A percentile compares a stretch with the other conserved stretches of the same genome.
These are phyloP conservation scores for Scheffersomyces stambukii DNA, from an alignment of 1,139 yeast genomes.

Conservation along the genomic window DNA sequence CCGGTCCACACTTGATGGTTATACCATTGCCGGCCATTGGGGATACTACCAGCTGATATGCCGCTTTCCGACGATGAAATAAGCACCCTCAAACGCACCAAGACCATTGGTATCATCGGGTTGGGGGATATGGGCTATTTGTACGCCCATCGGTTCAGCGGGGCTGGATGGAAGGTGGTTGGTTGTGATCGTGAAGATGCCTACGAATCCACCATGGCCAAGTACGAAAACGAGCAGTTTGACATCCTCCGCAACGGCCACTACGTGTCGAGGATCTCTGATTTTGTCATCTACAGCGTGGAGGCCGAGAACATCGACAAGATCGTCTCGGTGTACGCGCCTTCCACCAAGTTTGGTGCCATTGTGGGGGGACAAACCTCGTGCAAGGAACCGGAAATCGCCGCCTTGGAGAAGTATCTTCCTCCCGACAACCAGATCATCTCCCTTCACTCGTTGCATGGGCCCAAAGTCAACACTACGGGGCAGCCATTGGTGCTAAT, in stretches of 20 bases:
- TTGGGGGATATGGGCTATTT: slow-evolving; percentile 95
- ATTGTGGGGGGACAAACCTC: slow-evolving; percentile 98
- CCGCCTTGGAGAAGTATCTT: slow-evolving; percentile 71
- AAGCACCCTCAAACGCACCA: slow-evolving; percentile 18
- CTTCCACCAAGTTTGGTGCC: slow-evolving; percentile 81
- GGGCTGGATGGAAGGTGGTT: slow-evolving; percentile 86
- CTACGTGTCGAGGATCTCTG: slow-evolving; percentile 72
- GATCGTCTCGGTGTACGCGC: slow-evolving; percentile 75
- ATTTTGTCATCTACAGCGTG: slow-evolving; percentile 81
- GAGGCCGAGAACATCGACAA: slow-evolving; percentile 79
- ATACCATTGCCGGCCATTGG: not conserved
- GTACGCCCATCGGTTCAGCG: slow-evolving; percentile 73
- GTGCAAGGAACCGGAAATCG: slow-evolving; percentile 86
- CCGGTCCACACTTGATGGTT: no score
- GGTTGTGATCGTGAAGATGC: slow-evolving; percentile 84
- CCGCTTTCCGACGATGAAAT: slow-evolving; percentile 10
- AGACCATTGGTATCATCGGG: slow-evolving; percentile 84
- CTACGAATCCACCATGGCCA: slow-evolving; percentile 44
- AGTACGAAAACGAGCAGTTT: slow-evolving; percentile 43
- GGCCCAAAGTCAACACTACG: slow-evolving; percentile 82
- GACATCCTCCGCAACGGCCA: slow-evolving; percentile 72
- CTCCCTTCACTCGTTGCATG: slow-evolving; percentile 89
- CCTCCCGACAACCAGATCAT: slow-evolving; percentile 81
- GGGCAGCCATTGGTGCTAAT: slow-evolving; percentile 93
- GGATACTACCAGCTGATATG: slow-evolving; percentile 6